Conservation (phyloP, 805 yeast species). For the Suhomyces sp. region DNA sequence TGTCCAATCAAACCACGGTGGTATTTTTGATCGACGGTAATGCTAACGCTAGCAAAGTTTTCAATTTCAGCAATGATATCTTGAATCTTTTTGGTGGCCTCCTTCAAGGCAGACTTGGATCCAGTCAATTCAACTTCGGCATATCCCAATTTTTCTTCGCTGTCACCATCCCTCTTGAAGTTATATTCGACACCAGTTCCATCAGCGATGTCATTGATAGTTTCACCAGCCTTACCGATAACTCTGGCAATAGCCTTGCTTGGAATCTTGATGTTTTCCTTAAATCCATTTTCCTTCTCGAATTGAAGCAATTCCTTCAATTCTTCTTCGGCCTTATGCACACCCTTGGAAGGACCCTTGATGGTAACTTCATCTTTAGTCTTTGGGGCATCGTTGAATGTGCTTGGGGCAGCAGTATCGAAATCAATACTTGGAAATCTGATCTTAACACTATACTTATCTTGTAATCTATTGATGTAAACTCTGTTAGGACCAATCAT, state of each 20-base stretch:
- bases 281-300: conserved; percentile 82
- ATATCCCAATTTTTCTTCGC: conserved; percentile 47
- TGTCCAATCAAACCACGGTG: conserved; percentile 78
- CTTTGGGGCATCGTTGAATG: conserved; percentile 38
- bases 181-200: conserved; percentile 60
- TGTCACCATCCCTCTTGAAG: conserved; percentile 41
- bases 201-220: conserved; percentile 76
- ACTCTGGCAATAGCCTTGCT: conserved; percentile 73
- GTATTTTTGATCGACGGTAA: conserved; percentile 71
- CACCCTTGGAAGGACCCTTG: conserved; percentile 90
- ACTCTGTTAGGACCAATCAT: conserved; percentile 83
- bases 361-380: conserved; percentile 64
- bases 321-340: conserved; percentile 78
- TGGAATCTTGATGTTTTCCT: conserved; percentile 65
- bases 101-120: conserved; percentile 68
- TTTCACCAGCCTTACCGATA: conserved; percentile 87
- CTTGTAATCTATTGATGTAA: conserved; percentile 80
- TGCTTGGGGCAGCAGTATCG: conserved; percentile 21
- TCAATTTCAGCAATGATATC: conserved; percentile 64
- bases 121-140: conserved; percentile 76
- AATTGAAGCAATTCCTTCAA: conserved; percentile 77
- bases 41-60: conserved; percentile 54
- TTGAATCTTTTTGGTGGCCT: conserved; percentile 63
- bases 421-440: conserved; percentile 59
- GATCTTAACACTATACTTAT: conserved; percentile 79